Percentiles rank a stretch among this genome's conserved stretches.
Conservation (phyloP, 495 filamentous ascomycete genomes). For the Xylaria nigripes region DNA sequence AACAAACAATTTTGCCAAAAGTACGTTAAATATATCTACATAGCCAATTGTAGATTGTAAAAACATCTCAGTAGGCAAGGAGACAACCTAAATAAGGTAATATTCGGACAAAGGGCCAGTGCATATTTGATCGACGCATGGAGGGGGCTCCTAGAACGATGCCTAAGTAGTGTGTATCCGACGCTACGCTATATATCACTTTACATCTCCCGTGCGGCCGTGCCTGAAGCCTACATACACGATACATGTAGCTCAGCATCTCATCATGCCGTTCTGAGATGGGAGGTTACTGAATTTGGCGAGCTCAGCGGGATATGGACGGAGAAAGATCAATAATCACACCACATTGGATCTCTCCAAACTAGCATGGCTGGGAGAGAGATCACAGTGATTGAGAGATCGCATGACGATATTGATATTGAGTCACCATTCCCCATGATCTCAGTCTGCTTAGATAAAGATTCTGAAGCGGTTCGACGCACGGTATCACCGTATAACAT, state of each 20-base stretch:
- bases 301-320: too few relatives aligned
- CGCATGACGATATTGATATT: neutral
- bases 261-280: neutral
- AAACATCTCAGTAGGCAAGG: neutral
- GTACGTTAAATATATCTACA: neutral
- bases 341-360: neutral
- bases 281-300: neutral
- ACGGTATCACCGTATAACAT: too few relatives aligned
- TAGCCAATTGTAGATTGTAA: neutral
- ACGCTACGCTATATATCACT: too few relatives aligned
- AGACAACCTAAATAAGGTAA: neutral
- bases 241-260: neutral
- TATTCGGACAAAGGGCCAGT: constrained; percentile 1
- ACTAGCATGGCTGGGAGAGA: neutral
- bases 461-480: too few relatives aligned
- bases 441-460: neutral
- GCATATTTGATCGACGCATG: constrained; percentile 2
- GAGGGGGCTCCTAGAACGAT: neutral
- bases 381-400: neutral
- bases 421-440: neutral
- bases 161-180: too few relatives aligned
- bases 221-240: too few relatives aligned
- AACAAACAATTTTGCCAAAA: neutral
- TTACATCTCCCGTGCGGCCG: too few relatives aligned
- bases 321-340: neutral